phyloP scores from a whole-genome alignment of 2,329 filamentous ascomycete genomes.

The Clonostachys solani region DNA sequence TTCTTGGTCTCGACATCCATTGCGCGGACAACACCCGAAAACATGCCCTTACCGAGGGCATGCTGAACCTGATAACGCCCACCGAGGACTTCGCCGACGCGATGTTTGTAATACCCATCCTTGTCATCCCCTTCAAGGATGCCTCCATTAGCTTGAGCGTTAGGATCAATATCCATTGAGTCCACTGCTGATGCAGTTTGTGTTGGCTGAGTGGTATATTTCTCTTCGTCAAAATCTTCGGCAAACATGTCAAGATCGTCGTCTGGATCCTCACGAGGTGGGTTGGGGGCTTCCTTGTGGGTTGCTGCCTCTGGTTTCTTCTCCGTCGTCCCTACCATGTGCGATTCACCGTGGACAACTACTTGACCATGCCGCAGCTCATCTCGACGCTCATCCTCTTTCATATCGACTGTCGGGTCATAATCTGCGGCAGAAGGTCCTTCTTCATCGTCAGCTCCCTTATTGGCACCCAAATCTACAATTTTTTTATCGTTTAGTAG shows the following conservation, averaged over 20 bases:
- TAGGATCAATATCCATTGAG: slow-evolving; percentile 44
- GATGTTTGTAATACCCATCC: slow-evolving; percentile 95
- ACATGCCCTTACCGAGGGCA: slow-evolving; percentile 89
- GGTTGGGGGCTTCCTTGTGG: slow-evolving; percentile 29
- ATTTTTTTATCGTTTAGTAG: slow-evolving; percentile 65
- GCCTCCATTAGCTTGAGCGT: slow-evolving; percentile 64
- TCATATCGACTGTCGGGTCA: slow-evolving; percentile 83
- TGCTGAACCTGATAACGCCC: slow-evolving; percentile 86
- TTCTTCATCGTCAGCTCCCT: slow-evolving; percentile 48
- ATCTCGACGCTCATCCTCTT: slow-evolving; percentile 72
- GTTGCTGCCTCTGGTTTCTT: slow-evolving; percentile 15
- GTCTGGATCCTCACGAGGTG: slow-evolving; percentile 48
- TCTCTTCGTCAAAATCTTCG: slow-evolving; percentile 67
- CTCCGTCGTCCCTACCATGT: slow-evolving; percentile 15
- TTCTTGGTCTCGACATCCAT: slow-evolving; percentile 70
- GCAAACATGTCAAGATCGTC: slow-evolving; percentile 89
- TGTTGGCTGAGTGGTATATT: slow-evolving; percentile 50
- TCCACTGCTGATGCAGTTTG: slow-evolving; percentile 25
- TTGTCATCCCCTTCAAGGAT: slow-evolving; percentile 91
- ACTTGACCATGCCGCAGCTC: slow-evolving; percentile 58
- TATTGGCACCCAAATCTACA: slow-evolving; percentile 55
- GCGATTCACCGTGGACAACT: slow-evolving; percentile 40
- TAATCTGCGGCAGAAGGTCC: slow-evolving; percentile 91
- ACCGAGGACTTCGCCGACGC: slow-evolving; percentile 85
- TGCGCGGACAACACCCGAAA: slow-evolving; percentile 91